phyloP scores from a whole-genome alignment of 352 stramenopile species.

The Pseudoperonospora humuli region DNA sequence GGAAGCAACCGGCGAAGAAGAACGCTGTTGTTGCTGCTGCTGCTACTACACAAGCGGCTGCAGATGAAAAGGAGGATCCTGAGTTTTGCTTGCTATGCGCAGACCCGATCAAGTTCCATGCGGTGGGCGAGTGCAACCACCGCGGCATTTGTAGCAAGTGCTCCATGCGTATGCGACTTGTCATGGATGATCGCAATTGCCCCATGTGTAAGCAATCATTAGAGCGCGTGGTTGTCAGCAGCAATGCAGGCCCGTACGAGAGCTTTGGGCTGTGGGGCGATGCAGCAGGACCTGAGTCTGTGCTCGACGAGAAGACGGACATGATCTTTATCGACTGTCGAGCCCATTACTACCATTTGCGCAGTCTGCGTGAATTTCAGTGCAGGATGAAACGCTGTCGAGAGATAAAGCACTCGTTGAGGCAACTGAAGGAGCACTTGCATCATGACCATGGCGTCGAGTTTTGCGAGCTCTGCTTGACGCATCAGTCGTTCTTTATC shows the following conservation, averaged over 20 bases:
- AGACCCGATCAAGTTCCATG: constrained; percentile 59
- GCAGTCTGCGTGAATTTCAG: constrained; percentile 47
- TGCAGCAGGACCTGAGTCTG: constrained; percentile 44
- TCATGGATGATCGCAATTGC: constrained; percentile 73
- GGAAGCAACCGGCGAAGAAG: constrained; percentile 11
- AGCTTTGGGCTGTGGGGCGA: constrained; percentile 77
- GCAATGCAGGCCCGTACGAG: constrained; percentile 34
- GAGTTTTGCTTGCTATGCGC: constrained; percentile 63
- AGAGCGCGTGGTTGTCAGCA: constrained; percentile 60
- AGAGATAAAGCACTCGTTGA: constrained; percentile 41
- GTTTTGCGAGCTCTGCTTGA: constrained; percentile 74
- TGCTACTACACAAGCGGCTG: not conserved
- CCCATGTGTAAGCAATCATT: constrained; percentile 74
- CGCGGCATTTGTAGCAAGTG: constrained; percentile 76
- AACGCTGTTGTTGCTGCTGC: not conserved
- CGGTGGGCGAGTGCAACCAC: constrained; percentile 74
- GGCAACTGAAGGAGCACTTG: constrained; percentile 66
- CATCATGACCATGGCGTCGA: constrained; percentile 50
- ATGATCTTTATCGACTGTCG: constrained; percentile 75
- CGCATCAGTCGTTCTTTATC: constrained; percentile 74
- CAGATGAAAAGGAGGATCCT: constrained; percentile 18
- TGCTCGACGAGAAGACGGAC: constrained; percentile 62
- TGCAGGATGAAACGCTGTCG: constrained; percentile 60
- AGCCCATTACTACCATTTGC: constrained; percentile 49
- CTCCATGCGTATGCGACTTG: constrained; percentile 69